phyloP scores from a whole-genome alignment of 768 basidiomycete genomes.

The Agrocybe pediades region DNA sequence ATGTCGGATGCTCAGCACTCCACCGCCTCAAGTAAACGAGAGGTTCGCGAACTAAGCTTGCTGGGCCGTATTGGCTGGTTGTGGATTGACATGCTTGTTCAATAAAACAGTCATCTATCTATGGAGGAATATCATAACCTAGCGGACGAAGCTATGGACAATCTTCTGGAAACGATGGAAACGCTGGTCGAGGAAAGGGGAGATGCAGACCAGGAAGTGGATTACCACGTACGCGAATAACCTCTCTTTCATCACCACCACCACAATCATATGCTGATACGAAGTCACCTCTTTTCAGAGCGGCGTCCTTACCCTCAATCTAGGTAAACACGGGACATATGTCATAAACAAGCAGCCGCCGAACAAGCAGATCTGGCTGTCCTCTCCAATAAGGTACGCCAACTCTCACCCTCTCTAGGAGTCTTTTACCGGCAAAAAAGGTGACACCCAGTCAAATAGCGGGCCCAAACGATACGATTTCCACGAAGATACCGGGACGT shows the following conservation, averaged over 20 bases:
- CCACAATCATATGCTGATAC: background rate
- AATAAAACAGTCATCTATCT: conserved; percentile 43
- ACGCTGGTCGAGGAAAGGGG: conserved; percentile 61
- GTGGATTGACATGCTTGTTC: background rate
- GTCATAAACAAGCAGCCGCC: conserved; percentile 98
- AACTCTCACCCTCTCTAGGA: background rate
- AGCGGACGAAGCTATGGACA: conserved; percentile 79
- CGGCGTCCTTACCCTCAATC: conserved; percentile 84
- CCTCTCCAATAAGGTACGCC: conserved; percentile 79
- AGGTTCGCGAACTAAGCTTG: conserved; percentile 41
- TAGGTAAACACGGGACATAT: conserved; percentile 82
- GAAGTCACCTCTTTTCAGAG: conserved; percentile 47
- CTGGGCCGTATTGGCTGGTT: background rate
- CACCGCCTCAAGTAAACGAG: conserved; percentile 55
- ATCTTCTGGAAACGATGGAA: conserved; percentile 75
- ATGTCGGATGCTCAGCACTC: conserved; percentile 45
- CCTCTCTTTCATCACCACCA: background rate
- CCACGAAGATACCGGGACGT: conserved; percentile 50
- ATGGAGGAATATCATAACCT: conserved; percentile 68
- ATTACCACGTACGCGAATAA: conserved; percentile 70
- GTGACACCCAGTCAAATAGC: too few species aligned
- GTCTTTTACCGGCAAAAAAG: background rate
- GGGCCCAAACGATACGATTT: conserved; percentile 95
- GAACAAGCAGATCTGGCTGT: conserved; percentile 97
- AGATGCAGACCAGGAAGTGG: conserved; percentile 72